Conservation (phyloP, 352 stramenopile genomes). For the Phytophthora agathidicida region DNA sequence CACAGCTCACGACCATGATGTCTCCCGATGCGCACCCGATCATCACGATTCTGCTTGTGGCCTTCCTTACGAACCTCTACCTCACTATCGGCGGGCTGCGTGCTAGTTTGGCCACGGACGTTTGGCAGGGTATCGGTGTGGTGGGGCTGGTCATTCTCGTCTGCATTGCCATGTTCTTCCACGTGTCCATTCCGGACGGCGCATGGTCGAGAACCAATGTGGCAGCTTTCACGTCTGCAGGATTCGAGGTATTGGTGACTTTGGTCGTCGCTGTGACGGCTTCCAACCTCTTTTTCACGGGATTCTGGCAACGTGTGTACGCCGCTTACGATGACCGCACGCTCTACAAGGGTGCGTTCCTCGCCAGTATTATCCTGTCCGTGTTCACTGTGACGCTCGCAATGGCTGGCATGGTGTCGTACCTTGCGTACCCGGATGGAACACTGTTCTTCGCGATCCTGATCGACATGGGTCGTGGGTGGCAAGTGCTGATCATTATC, state of each 20-base stretch:
- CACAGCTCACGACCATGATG: slow-evolving; percentile 54
- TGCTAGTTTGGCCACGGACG: slow-evolving; percentile 75
- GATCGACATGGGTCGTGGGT: slow-evolving; percentile 69
- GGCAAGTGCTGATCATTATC: slow-evolving; percentile 74
- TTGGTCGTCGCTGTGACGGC: slow-evolving; percentile 67
- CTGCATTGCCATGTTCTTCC: slow-evolving; percentile 64
- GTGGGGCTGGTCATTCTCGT: slow-evolving; percentile 62
- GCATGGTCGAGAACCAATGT: slow-evolving; percentile 62
- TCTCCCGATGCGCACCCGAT: slow-evolving; percentile 53
- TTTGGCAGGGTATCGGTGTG: slow-evolving; percentile 75
- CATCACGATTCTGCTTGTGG: slow-evolving; percentile 61
- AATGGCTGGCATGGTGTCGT: slow-evolving; percentile 72
- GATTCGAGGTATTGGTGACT: slow-evolving; percentile 81
- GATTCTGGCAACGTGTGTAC: slow-evolving; percentile 83
- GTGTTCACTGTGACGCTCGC: slow-evolving; percentile 76
- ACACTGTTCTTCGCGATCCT: slow-evolving; percentile 77
- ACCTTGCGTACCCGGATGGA: slow-evolving; percentile 61
- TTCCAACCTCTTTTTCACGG: slow-evolving; percentile 81
- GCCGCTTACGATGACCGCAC: slow-evolving; percentile 60
- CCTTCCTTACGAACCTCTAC: slow-evolving; percentile 77
- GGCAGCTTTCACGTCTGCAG: slow-evolving; percentile 62
- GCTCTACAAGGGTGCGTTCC: slow-evolving; percentile 47
- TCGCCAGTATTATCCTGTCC: slow-evolving; percentile 58
- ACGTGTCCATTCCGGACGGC: slow-evolving; percentile 53
- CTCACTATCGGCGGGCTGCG: slow-evolving; percentile 70